Evolutionary conservation across 2,329 filamentous ascomycete genomes (phyloP).

Genomic region (Coniella vitis): DNA sequence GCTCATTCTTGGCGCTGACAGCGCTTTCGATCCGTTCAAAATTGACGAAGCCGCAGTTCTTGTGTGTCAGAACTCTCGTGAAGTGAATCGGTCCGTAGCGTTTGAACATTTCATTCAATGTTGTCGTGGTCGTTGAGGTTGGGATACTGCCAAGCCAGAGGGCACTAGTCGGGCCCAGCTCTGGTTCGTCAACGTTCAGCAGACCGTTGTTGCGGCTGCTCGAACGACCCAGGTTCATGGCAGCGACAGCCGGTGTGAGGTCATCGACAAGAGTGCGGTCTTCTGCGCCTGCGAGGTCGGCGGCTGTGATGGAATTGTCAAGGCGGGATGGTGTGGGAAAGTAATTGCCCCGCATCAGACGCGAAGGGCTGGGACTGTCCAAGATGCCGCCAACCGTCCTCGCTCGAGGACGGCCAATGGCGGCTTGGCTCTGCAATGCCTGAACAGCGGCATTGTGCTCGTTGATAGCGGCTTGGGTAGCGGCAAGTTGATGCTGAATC

Average conservation of each 20-base stretch:
- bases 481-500: constrained; percentile 55
- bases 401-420: constrained; percentile 75
- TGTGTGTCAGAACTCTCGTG: constrained; percentile 89
- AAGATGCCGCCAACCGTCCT: constrained; percentile 79
- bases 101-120: constrained; percentile 90
- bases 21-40: constrained; percentile 90
- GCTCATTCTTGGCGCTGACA: constrained; percentile 74
- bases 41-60: constrained; percentile 98
- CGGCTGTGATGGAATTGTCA: constrained; percentile 66
- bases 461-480: constrained; percentile 66
- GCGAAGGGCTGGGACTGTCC: constrained; percentile 61
- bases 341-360: constrained; percentile 59
- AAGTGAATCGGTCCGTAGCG: constrained; percentile 88
- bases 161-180: constrained; percentile 84
- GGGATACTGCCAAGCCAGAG: constrained; percentile 97
- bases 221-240: constrained; percentile 64
- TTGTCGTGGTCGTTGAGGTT: constrained; percentile 92
- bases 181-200: constrained; percentile 68
- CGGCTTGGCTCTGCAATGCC: constrained; percentile 80
- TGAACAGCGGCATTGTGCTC: constrained; percentile 92
- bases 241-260: constrained; percentile 74
- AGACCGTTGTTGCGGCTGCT: constrained; percentile 61
- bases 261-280: constrained; percentile 68
- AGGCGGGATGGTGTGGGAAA: constrained; percentile 66
- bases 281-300: constrained; percentile 68